Evolutionary conservation across 1,284 basidiomycete species (phyloP).

Genomic region (Papiliotrema laurentii): DNA sequence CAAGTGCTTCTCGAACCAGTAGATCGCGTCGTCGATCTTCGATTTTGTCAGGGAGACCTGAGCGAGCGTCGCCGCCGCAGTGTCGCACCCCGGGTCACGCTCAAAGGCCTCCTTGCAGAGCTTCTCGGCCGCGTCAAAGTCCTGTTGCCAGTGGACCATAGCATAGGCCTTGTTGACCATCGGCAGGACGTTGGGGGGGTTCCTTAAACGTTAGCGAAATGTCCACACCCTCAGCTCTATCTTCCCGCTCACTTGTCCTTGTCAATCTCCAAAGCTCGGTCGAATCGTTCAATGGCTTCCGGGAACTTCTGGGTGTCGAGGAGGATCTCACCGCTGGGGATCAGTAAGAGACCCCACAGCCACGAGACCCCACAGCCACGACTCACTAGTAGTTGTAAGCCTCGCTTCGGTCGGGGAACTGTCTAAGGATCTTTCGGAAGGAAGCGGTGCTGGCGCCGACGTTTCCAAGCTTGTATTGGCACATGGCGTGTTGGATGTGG

Average conservation of each 20-base stretch:
- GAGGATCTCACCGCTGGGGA: conserved; percentile 79
- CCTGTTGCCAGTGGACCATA: conserved; percentile 94
- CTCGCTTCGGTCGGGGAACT: conserved; percentile 78
- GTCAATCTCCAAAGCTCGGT: conserved; percentile 86
- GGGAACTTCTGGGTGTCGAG: conserved; percentile 87
- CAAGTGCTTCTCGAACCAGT: conserved; percentile 79
- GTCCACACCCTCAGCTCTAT: neutral
- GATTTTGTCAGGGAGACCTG: conserved; percentile 91
- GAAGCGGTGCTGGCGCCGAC: conserved; percentile 77
- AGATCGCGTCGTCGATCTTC: conserved; percentile 78
- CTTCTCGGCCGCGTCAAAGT: conserved; percentile 72
- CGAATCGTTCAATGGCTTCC: conserved; percentile 93
- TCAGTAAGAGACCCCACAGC: neutral
- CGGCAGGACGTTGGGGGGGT: conserved; percentile 76
- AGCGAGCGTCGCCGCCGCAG: conserved; percentile 91
- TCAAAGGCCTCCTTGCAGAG: conserved; percentile 83
- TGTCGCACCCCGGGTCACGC: conserved; percentile 91
- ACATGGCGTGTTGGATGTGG: conserved; percentile 95
- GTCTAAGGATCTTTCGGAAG: conserved; percentile 74
- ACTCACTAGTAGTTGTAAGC: conserved; percentile 86
- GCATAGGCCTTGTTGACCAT: conserved; percentile 97
- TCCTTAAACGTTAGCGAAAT: conserved; percentile 46
- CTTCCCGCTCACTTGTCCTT: conserved; percentile 61
- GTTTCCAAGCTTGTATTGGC: conserved; percentile 87
- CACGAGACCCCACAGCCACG: conserved; percentile 33